A percentile compares a stretch with the other conserved stretches of the same genome.
Evolutionary conservation across 805 yeast genomes (phyloP).

Genomic region (Candida oleophila): DNA sequence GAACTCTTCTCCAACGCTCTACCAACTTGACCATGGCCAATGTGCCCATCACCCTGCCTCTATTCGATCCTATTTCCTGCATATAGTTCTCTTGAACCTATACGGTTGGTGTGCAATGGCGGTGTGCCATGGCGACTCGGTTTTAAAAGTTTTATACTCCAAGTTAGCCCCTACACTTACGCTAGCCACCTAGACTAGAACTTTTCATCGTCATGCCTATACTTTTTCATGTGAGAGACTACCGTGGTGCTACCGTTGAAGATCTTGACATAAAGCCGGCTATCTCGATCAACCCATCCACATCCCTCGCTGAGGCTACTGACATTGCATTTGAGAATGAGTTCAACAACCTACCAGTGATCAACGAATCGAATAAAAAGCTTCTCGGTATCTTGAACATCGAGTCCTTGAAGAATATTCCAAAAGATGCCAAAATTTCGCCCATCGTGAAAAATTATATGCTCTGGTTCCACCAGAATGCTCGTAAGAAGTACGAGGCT

Average conservation of each 20-base stretch:
- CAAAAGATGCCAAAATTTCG: conserved; percentile 19
- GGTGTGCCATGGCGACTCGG: no score
- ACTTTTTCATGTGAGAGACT: conserved; percentile 34
- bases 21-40: no score
- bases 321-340: conserved; percentile 57
- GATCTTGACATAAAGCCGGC: conserved; percentile 62
- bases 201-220: conserved; percentile 5
- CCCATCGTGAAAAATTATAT: conserved; percentile 33
- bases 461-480: conserved; percentile 44
- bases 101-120: no score
- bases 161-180: background rate
- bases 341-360: conserved; percentile 54
- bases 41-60: background rate
- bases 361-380: conserved; percentile 43
- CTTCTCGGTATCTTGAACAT: conserved; percentile 50
- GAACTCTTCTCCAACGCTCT: no score
- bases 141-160: no score
- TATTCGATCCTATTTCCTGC: background rate
- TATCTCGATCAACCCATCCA: conserved; percentile 48
- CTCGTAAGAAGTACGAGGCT: conserved; percentile 31
- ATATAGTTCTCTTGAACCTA: background rate
- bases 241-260: conserved; percentile 55
- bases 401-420: conserved; percentile 37
- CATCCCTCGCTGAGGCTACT: conserved; percentile 47
- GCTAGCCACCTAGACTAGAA: no score